A percentile compares a stretch with the other conserved stretches of the same genome.
Conservation (phyloP, 139 green algal species). For the Haematococcus sp. region DNA sequence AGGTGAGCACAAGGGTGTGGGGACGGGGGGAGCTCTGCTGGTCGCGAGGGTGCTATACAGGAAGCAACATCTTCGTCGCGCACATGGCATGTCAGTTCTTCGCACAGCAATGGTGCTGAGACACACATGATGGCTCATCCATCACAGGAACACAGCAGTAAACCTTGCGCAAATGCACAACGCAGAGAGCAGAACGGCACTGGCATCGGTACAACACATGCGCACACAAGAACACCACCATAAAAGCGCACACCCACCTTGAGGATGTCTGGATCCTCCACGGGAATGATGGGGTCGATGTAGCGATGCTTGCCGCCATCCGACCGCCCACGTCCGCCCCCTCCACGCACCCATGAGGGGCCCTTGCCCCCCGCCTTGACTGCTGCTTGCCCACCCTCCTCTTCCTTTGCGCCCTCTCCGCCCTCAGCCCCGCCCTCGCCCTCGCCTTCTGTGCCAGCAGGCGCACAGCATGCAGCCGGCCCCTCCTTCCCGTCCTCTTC, state of each 20-base stretch:
- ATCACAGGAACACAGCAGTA: too few relatives aligned
- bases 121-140: too few relatives aligned
- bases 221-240: background rate
- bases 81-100: too few relatives aligned
- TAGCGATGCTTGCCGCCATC: constrained; percentile 24
- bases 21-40: too few relatives aligned
- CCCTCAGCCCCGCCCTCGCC: background rate
- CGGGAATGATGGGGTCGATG: constrained; percentile 49
- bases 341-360: constrained; percentile 17
- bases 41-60: too few relatives aligned
- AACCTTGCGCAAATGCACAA: too few relatives aligned
- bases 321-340: constrained; percentile 28
- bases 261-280: constrained; percentile 40
- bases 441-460: background rate
- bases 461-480: background rate
- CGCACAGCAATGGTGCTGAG: too few relatives aligned
- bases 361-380: background rate
- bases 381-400: background rate
- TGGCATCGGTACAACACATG: background rate
- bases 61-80: too few relatives aligned
- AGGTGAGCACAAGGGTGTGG: background rate
- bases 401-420: background rate
- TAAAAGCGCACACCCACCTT: constrained; percentile 1
- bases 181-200: too few relatives aligned
- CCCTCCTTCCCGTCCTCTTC: background rate